These are phyloP conservation scores for Pholiota molesta DNA, from an alignment of 768 basidiomycete genomes.

Conservation along the genomic window DNA sequence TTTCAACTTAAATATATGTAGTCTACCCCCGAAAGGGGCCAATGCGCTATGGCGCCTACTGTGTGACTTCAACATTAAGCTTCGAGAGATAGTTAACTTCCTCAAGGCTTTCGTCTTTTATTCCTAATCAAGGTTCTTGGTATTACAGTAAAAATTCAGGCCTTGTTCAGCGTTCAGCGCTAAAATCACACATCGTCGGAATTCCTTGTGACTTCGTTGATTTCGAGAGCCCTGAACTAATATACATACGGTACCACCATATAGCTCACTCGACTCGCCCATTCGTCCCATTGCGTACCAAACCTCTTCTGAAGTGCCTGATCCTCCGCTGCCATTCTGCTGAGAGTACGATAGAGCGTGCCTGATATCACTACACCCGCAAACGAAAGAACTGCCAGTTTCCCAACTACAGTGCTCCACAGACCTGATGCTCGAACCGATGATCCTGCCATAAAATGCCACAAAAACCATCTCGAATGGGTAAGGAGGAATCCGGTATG, in stretches of 20 bases:
- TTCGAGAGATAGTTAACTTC: too few species aligned
- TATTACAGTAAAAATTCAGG: too few species aligned
- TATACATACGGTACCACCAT: slow-evolving; percentile 11
- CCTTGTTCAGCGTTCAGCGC: too few species aligned
- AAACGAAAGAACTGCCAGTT: slow-evolving; percentile 24
- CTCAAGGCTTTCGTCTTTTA: too few species aligned
- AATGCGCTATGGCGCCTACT: too few species aligned
- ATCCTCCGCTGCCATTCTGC: slow-evolving; percentile 19
- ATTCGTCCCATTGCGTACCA: slow-evolving; percentile 16
- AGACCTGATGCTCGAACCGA: slow-evolving; percentile 47
- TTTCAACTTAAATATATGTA: too few species aligned
- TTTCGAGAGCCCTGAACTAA: neutral
- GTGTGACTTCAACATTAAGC: too few species aligned
- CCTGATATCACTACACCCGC: slow-evolving; percentile 27
- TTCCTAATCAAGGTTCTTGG: too few species aligned
- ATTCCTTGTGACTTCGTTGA: too few species aligned
- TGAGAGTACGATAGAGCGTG: slow-evolving; percentile 16
- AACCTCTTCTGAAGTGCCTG: slow-evolving; percentile 12
- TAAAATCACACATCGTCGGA: too few species aligned
- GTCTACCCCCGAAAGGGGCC: too few species aligned
- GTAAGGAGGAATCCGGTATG: slow-evolving; percentile 44
- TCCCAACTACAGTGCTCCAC: slow-evolving; percentile 32
- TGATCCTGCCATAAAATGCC: slow-evolving; percentile 34
- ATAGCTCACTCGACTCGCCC: slow-evolving; percentile 13
- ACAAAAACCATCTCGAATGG: slow-evolving; percentile 29